These are phyloP conservation scores for Monosporozyma yasuniensis DNA, from an alignment of 805 yeast genomes.

Conservation along the genomic window DNA sequence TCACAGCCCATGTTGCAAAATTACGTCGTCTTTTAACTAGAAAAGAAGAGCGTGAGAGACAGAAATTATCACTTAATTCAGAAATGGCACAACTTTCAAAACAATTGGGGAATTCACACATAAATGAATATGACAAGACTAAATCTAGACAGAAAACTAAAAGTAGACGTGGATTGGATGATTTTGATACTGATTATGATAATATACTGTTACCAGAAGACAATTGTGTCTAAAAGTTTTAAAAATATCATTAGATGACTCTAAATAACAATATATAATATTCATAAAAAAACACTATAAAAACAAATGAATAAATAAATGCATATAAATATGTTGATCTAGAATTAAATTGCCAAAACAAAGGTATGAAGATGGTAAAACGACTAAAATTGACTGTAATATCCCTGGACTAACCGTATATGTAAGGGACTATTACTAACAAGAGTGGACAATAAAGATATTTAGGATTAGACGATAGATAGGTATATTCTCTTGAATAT, in stretches of 20 bases:
- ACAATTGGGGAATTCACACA: constrained; percentile 23
- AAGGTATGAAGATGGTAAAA: no score
- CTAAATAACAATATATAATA: not conserved
- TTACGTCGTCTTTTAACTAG: constrained; percentile 27
- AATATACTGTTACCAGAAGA: not conserved
- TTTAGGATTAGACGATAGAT: no score
- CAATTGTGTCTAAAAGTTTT: not conserved
- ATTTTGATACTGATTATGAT: not conserved
- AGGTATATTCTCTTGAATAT: no score
- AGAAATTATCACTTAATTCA: constrained; percentile 27
- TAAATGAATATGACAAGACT: constrained; percentile 6
- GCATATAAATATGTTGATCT: not conserved
- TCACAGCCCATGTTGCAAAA: constrained; percentile 18
- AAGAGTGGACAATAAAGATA: no score
- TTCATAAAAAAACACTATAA: not conserved
- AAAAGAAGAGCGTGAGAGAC: constrained; percentile 30
- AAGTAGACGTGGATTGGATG: not conserved
- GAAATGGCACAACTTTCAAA: constrained; percentile 4
- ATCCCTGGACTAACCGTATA: no score
- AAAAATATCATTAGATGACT: not conserved
- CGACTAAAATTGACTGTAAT: no score
- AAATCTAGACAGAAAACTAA: not conserved
- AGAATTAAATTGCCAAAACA: no score
- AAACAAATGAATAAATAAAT: not conserved
- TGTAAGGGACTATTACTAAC: no score